Conservation (phyloP, 2,329 filamentous ascomycete genomes). For the Chrysoporthe puriensis region DNA sequence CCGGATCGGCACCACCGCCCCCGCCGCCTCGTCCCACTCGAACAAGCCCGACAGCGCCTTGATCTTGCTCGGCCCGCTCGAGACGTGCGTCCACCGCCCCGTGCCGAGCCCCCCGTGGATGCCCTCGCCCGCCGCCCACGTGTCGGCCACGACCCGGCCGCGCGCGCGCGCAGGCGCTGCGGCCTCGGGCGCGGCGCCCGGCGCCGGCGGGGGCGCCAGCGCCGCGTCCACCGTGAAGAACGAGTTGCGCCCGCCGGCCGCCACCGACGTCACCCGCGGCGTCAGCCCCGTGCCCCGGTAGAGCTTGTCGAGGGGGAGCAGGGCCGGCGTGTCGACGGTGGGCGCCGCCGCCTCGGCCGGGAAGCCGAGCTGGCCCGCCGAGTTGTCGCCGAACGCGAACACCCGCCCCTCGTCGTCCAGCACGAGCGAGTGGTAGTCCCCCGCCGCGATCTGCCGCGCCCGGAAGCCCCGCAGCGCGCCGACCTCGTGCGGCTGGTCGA, state of each 20-base stretch:
- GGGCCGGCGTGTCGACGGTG: constrained; percentile 69
- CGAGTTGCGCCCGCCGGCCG: constrained; percentile 83
- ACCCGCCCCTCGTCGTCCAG: constrained; percentile 76
- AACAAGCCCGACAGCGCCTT: constrained; percentile 81
- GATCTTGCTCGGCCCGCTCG: constrained; percentile 76
- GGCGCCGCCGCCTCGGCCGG: constrained; percentile 65
- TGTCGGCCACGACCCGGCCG: constrained; percentile 69
- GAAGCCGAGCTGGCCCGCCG: constrained; percentile 87
- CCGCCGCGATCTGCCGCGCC: constrained; percentile 75
- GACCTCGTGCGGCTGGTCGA: constrained; percentile 83
- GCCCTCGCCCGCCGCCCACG: constrained; percentile 86
- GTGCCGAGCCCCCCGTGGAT: constrained; percentile 83
- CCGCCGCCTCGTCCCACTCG: constrained; percentile 80
- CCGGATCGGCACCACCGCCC: constrained; percentile 75
- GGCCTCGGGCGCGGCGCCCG: constrained; percentile 42
- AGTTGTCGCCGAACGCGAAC: constrained; percentile 91
- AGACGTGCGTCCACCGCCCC: constrained; percentile 87
- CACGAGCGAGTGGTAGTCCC: constrained; percentile 84
- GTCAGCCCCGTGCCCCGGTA: constrained; percentile 69
- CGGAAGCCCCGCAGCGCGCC: constrained; percentile 70
- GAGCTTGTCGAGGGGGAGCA: constrained; percentile 71
- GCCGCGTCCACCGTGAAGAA: constrained; percentile 86
- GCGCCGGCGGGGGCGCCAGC: constrained; percentile 50
- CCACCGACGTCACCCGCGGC: constrained; percentile 74
- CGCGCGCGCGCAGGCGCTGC: constrained; percentile 45